Evolutionary conservation across 2,329 filamentous ascomycete genomes (phyloP).

Genomic region (Fusarium sp.): DNA sequence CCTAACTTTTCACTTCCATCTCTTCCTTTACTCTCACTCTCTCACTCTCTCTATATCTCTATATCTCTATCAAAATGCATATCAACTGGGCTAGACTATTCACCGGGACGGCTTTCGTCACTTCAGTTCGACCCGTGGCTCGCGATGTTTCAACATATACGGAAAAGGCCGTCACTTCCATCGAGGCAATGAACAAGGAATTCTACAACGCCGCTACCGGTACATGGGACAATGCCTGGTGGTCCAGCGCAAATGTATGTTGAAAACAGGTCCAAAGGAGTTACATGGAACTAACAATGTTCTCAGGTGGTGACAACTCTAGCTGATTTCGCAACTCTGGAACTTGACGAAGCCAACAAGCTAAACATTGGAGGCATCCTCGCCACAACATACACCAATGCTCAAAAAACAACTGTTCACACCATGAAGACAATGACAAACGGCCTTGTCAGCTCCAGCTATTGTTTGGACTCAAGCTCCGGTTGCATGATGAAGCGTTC

Average conservation of each 20-base stretch:
- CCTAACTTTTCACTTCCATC: neutral
- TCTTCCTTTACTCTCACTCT: neutral
- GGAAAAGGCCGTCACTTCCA: slow-evolving; percentile 48
- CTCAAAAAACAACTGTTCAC: slow-evolving; percentile 54
- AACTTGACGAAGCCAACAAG: slow-evolving; percentile 48
- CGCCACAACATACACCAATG: slow-evolving; percentile 58
- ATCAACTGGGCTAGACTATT: slow-evolving; percentile 42
- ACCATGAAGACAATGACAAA: slow-evolving; percentile 53
- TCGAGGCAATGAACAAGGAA: slow-evolving; percentile 60
- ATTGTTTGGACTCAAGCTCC: slow-evolving; percentile 48
- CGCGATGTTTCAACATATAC: slow-evolving; percentile 47
- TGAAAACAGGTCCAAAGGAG: neutral
- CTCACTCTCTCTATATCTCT: neutral
- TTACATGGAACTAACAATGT: slow-evolving; percentile 3
- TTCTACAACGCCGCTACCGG: slow-evolving; percentile 72
- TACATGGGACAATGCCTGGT: slow-evolving; percentile 75
- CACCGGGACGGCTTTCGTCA: slow-evolving; percentile 31
- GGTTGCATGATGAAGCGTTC: slow-evolving; percentile 50
- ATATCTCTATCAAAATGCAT: slow-evolving; percentile 34
- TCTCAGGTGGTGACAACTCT: slow-evolving; percentile 64
- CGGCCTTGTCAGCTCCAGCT: slow-evolving; percentile 54
- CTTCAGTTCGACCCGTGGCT: slow-evolving; percentile 31
- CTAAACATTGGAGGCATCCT: slow-evolving; percentile 56
- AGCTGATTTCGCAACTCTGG: slow-evolving; percentile 61
- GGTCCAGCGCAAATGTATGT: slow-evolving; percentile 73